These are phyloP conservation scores for Echinochloa phyllopogon DNA, from an alignment of 176 grass and related monocot genomes.

Conservation along the genomic window DNA sequence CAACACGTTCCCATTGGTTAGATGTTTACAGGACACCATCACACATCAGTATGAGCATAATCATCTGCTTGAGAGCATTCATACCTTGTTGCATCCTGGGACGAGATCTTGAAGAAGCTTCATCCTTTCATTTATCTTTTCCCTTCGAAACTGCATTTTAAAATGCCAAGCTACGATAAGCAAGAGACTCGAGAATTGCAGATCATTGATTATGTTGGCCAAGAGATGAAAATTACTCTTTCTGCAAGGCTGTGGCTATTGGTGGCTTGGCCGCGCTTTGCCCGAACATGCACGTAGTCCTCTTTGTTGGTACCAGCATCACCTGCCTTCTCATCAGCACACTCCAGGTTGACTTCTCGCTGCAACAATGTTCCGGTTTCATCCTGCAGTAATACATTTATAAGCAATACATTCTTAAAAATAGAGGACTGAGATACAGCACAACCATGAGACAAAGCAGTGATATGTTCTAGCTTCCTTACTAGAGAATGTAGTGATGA, in stretches of 20 bases:
- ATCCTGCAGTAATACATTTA: constrained; percentile 32
- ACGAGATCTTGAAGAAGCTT: constrained; percentile 94
- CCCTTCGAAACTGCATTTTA: constrained; percentile 78
- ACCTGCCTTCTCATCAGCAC: constrained; percentile 32
- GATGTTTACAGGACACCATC: background rate
- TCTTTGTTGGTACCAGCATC: constrained; percentile 43
- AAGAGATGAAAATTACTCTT: constrained; percentile 66
- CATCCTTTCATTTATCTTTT: constrained; percentile 98
- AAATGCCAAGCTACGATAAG: background rate
- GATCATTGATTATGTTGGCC: background rate
- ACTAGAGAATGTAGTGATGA: constrained; percentile 48
- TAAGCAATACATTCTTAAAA: background rate
- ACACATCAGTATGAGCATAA: background rate
- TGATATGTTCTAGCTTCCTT: constrained; percentile 19
- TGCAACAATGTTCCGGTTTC: constrained; percentile 39
- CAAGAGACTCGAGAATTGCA: background rate
- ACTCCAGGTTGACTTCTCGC: constrained; percentile 48
- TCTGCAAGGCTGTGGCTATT: constrained; percentile 99
- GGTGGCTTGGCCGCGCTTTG: constrained; percentile 93
- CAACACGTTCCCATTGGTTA: constrained; percentile 1
- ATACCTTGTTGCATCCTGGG: constrained; percentile 90
- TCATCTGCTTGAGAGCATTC: background rate
- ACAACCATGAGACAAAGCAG: constrained; percentile 8
- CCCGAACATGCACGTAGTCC: constrained; percentile 75
- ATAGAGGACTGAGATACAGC: background rate